Conservation (phyloP, 1,139 yeast species). For the Yamadazyma kanchanaburiensis region DNA sequence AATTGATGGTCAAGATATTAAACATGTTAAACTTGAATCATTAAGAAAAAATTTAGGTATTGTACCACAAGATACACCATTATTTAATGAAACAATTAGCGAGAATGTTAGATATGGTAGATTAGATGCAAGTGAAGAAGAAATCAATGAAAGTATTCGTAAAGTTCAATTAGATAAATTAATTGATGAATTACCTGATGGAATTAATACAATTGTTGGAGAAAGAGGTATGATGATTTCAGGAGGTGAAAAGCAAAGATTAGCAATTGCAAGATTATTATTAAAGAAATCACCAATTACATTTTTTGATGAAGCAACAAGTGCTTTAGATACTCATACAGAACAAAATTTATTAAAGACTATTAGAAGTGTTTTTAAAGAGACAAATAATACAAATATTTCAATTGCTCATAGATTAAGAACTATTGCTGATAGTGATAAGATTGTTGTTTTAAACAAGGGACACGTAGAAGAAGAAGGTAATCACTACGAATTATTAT, state of each 20-base stretch:
- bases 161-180: constrained; percentile 68
- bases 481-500: constrained; percentile 61
- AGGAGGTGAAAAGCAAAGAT: constrained; percentile 96
- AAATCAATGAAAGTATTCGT: constrained; percentile 60
- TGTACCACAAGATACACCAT: constrained; percentile 97
- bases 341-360: constrained; percentile 81
- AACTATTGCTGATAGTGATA: constrained; percentile 92
- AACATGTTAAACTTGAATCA: constrained; percentile 70
- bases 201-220: constrained; percentile 86
- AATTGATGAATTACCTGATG: constrained; percentile 75
- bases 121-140: constrained; percentile 68
- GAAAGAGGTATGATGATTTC: constrained; percentile 98
- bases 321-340: constrained; percentile 95
- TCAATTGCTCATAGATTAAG: constrained; percentile 92
- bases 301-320: constrained; percentile 95
- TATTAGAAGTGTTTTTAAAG: constrained; percentile 58
- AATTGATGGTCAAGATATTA: constrained; percentile 88
- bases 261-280: constrained; percentile 87
- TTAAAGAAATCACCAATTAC: constrained; percentile 85
- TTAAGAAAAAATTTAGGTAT: constrained; percentile 78
- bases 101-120: constrained; percentile 90
- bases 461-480: constrained; percentile 90
- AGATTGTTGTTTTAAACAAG: constrained; percentile 78
- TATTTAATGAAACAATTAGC: constrained; percentile 84
- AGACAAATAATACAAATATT: constrained; percentile 65